Conservation (phyloP, 495 filamentous ascomycete genomes). For the Astrothelium macrocarpum region DNA sequence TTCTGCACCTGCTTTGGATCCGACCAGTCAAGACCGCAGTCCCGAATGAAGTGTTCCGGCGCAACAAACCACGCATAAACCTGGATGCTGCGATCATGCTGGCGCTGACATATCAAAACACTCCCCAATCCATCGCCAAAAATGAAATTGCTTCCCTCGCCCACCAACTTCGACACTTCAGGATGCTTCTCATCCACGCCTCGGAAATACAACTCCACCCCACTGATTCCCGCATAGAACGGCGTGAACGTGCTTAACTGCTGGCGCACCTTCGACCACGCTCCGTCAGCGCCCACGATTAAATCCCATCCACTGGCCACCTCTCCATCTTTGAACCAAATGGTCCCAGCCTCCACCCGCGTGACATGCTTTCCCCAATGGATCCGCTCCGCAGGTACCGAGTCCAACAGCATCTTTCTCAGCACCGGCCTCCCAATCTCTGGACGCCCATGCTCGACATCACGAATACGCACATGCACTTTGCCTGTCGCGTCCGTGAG, state of each 20-base stretch:
- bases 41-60: slow-evolving; percentile 36
- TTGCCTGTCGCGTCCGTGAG: neutral
- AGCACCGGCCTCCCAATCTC: slow-evolving; percentile 38
- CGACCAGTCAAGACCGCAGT: slow-evolving; percentile 19
- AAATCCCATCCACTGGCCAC: slow-evolving; percentile 38
- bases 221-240: slow-evolving; percentile 39
- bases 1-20: slow-evolving; percentile 5
- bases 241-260: slow-evolving; percentile 40
- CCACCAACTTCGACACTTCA: slow-evolving; percentile 32
- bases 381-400: slow-evolving; percentile 32
- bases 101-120: slow-evolving; percentile 33
- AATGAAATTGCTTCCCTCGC: slow-evolving; percentile 36
- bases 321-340: slow-evolving; percentile 25
- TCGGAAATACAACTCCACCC: slow-evolving; percentile 15
- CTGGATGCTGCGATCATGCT: slow-evolving; percentile 37
- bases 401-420: slow-evolving; percentile 37
- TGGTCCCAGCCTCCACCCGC: slow-evolving; percentile 6
- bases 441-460: slow-evolving; percentile 5
- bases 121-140: slow-evolving; percentile 29
- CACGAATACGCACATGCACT: neutral
- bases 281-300: slow-evolving; percentile 54
- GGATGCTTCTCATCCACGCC: slow-evolving; percentile 26
- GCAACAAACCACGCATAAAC: slow-evolving; percentile 24
- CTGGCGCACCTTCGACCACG: slow-evolving; percentile 46
- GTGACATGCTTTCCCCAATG: slow-evolving; percentile 17